These are phyloP conservation scores for Fusarium mangiferae DNA, from an alignment of 2,329 filamentous ascomycete genomes.

Conservation along the genomic window DNA sequence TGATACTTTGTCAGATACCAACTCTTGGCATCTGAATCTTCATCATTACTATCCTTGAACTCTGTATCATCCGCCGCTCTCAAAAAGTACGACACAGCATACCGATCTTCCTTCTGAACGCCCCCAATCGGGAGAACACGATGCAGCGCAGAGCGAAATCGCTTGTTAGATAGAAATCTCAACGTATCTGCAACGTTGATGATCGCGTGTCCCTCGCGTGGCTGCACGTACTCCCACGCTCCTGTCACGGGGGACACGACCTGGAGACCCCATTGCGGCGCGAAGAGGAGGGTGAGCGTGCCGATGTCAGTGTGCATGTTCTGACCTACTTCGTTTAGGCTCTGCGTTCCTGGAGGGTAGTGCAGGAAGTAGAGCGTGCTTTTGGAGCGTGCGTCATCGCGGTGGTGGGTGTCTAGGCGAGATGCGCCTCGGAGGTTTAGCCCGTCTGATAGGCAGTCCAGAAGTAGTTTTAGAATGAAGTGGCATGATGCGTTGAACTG, in stretches of 20 bases:
- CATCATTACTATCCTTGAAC: not conserved
- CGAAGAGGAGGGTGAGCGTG: constrained; percentile 5
- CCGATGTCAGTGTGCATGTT: constrained; percentile 29
- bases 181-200: constrained; percentile 10
- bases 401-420: constrained; percentile 4
- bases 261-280: constrained; percentile 22
- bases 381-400: constrained; percentile 14
- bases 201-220: not conserved
- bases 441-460: constrained; percentile 12
- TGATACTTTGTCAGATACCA: not conserved
- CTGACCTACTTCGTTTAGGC: constrained; percentile 13
- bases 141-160: not conserved
- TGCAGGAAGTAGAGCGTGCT: constrained; percentile 19
- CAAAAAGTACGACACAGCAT: not conserved
- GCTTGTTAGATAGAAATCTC: constrained; percentile 16
- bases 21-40: not conserved
- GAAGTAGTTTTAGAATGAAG: constrained; percentile 10
- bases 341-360: constrained; percentile 3
- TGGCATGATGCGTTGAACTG: constrained; percentile 8
- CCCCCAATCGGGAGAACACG: not conserved
- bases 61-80: not conserved
- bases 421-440: not conserved
- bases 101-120: not conserved
- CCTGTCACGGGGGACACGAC: constrained; percentile 3
- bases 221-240: constrained; percentile 9